phyloP scores from a whole-genome alignment of 495 filamentous ascomycete genomes.

The Hapsidospora chrysogenum region DNA sequence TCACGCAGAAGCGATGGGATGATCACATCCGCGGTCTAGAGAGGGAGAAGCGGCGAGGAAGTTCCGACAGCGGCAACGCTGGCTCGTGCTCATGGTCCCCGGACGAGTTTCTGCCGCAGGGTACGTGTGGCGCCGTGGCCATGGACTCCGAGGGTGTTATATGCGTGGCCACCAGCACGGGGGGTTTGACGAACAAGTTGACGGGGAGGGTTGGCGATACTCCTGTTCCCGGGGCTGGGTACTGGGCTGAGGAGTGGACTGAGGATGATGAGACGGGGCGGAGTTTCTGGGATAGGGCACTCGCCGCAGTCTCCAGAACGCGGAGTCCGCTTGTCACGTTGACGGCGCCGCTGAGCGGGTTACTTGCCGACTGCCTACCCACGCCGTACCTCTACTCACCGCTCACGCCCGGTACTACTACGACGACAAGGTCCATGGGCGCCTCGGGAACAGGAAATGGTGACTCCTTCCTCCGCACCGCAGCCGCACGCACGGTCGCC shows the following conservation, averaged over 20 bases:
- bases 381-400: slow-evolving; percentile 21
- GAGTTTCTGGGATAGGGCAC: neutral
- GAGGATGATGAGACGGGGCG: slow-evolving; percentile 13
- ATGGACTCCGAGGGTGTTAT: slow-evolving; percentile 55
- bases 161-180: slow-evolving; percentile 71
- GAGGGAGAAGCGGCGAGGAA: slow-evolving; percentile 32
- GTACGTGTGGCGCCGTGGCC: slow-evolving; percentile 71
- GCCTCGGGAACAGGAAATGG: slow-evolving; percentile 82
- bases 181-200: slow-evolving; percentile 78
- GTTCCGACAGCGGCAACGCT: slow-evolving; percentile 8
- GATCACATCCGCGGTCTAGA: slow-evolving; percentile 57
- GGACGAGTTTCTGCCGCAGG: slow-evolving; percentile 58
- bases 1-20: slow-evolving; percentile 63
- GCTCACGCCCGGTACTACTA: slow-evolving; percentile 7
- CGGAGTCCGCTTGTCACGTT: slow-evolving; percentile 22
- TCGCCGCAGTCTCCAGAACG: slow-evolving; percentile 1
- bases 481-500: slow-evolving; percentile 54
- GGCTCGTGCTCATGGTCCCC: slow-evolving; percentile 19
- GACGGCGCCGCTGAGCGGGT: slow-evolving; percentile 16
- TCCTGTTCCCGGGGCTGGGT: slow-evolving; percentile 70
- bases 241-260: slow-evolving; percentile 76
- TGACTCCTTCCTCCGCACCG: slow-evolving; percentile 66
- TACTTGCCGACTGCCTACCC: slow-evolving; percentile 37
- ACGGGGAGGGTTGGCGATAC: slow-evolving; percentile 79
- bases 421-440: slow-evolving; percentile 41